Percentiles rank a stretch among this genome's conserved stretches.
Conservation (phyloP, 106 monocot species). For the Allium sativum region DNA sequence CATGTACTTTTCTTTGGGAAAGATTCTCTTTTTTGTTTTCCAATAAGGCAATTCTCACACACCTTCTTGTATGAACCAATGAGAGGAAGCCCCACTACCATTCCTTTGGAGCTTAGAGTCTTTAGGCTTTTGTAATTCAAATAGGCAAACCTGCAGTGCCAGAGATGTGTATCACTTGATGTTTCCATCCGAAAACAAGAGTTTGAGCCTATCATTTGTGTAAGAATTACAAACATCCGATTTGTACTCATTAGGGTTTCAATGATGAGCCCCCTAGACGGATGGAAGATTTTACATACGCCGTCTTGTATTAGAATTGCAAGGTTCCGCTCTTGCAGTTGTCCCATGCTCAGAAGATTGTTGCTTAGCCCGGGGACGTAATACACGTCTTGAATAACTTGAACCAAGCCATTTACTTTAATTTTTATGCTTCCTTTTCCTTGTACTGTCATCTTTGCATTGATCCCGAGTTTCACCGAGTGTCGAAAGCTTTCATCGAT, state of each 20-base stretch:
- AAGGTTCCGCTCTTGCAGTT: too few relatives aligned
- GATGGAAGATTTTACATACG: too few relatives aligned
- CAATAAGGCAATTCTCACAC: neutral
- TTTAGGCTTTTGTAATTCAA: neutral
- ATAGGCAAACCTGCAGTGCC: neutral
- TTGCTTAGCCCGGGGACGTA: too few relatives aligned
- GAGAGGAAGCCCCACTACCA: neutral
- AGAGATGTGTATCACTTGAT: neutral
- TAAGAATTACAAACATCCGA: too few relatives aligned
- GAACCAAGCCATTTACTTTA: neutral
- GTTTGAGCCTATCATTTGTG: neutral
- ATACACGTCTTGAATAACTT: neutral
- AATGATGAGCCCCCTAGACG: too few relatives aligned
- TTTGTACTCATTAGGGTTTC: too few relatives aligned
- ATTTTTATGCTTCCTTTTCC: neutral
- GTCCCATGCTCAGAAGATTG: too few relatives aligned
- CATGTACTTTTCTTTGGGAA: slow-evolving; percentile 1
- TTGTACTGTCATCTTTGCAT: neutral
- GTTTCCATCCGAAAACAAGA: neutral
- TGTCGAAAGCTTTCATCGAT: too few relatives aligned
- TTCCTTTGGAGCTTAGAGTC: too few relatives aligned
- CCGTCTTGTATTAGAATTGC: too few relatives aligned
- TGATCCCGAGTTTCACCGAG: neutral
- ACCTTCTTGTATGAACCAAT: neutral
- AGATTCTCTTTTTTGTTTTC: neutral